These are phyloP conservation scores for Russula griseocarnosa DNA, from an alignment of 768 basidiomycete species.

Conservation along the genomic window DNA sequence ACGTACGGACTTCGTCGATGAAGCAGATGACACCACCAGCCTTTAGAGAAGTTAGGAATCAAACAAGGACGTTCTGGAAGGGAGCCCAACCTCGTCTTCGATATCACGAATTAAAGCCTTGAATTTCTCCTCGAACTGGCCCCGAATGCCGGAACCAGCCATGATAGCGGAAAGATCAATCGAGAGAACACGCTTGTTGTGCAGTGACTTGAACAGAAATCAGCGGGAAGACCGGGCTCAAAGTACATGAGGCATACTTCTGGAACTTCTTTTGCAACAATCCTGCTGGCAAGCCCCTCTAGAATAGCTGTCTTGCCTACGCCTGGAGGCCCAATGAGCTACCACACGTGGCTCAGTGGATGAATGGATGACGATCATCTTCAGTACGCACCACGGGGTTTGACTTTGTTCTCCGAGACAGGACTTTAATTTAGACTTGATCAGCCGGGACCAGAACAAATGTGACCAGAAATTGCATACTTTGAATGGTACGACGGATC, in stretches of 20 bases:
- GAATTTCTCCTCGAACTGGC: slow-evolving; percentile 92
- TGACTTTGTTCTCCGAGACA: slow-evolving; percentile 85
- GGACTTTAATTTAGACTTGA: slow-evolving; percentile 43
- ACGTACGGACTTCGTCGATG: slow-evolving; percentile 91
- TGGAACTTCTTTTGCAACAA: slow-evolving; percentile 85
- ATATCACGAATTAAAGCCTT: slow-evolving; percentile 87
- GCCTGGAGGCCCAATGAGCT: slow-evolving; percentile 83
- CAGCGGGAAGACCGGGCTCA: not conserved
- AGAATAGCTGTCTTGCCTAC: slow-evolving; percentile 92
- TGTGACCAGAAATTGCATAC: slow-evolving; percentile 41
- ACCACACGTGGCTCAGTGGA: not conserved
- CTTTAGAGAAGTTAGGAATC: slow-evolving; percentile 33
- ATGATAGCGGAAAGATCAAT: slow-evolving; percentile 80
- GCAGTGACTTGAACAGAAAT: slow-evolving; percentile 57
- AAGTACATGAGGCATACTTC: slow-evolving; percentile 49
- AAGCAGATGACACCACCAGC: slow-evolving; percentile 83
- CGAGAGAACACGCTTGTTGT: slow-evolving; percentile 82
- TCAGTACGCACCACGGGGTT: slow-evolving; percentile 70
- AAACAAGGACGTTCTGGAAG: slow-evolving; percentile 30
- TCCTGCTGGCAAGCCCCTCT: slow-evolving; percentile 83
- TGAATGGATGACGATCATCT: not conserved
- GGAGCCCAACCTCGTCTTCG: slow-evolving; percentile 60
- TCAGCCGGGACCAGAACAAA: slow-evolving; percentile 2
- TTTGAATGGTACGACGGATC: slow-evolving; percentile 88
- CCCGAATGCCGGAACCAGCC: slow-evolving; percentile 87